Percentiles rank a stretch among this genome's conserved stretches.
These are phyloP conservation scores for Yamadazyma philogaea DNA, from an alignment of 805 yeast genomes.

Conservation along the genomic window DNA sequence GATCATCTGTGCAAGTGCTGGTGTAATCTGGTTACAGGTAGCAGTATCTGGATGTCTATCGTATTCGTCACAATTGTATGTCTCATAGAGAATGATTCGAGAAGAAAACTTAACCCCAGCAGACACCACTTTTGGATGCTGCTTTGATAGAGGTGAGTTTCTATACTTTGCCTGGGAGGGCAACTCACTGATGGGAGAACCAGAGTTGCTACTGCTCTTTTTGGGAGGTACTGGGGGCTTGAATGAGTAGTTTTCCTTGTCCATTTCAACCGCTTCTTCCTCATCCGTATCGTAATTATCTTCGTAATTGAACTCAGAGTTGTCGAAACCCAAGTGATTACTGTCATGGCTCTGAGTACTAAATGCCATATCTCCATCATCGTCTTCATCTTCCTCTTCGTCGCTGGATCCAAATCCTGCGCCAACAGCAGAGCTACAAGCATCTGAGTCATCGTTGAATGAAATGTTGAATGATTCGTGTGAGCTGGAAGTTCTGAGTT, in stretches of 20 bases:
- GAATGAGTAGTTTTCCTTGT: constrained; percentile 3
- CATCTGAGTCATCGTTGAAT: constrained; percentile 31
- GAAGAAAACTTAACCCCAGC: constrained; percentile 66
- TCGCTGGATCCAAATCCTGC: constrained; percentile 35
- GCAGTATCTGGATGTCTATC: constrained; percentile 92
- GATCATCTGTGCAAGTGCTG: constrained; percentile 79
- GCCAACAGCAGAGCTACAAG: constrained; percentile 32
- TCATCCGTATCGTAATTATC: constrained; percentile 10
- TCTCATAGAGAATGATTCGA: constrained; percentile 77
- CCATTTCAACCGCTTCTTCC: constrained; percentile 7
- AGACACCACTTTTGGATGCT: background rate
- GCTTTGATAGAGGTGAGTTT: constrained; percentile 1
- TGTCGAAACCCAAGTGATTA: background rate
- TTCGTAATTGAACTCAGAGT: constrained; percentile 5
- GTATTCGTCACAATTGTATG: constrained; percentile 78
- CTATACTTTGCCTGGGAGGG: background rate
- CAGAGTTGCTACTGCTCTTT: constrained; percentile 1
- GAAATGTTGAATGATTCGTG: constrained; percentile 42
- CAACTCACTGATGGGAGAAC: constrained; percentile 1
- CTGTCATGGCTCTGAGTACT: no score
- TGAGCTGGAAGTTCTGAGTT: constrained; percentile 33
- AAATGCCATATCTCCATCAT: background rate
- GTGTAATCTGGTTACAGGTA: constrained; percentile 88
- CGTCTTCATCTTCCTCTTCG: constrained; percentile 19
- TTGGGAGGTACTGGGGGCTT: constrained; percentile 5